These are phyloP conservation scores for Phytophthora litchii DNA, from an alignment of 352 stramenopile species.

Conservation along the genomic window DNA sequence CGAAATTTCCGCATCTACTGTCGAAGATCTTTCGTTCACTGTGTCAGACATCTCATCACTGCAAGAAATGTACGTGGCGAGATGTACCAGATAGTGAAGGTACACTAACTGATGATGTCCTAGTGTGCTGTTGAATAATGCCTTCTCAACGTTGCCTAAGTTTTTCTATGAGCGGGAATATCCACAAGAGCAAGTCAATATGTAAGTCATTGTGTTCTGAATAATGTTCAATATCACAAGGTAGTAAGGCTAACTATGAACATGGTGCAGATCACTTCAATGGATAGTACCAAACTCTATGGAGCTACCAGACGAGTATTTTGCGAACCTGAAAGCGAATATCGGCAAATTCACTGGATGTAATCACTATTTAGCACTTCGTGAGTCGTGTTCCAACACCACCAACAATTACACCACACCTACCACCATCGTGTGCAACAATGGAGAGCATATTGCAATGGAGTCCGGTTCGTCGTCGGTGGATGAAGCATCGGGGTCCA, in stretches of 20 bases:
- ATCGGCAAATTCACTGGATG: slow-evolving; percentile 5
- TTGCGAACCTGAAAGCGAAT: slow-evolving; percentile 5
- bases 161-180: slow-evolving; percentile 9
- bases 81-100: too few relatives aligned
- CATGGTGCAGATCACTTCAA: background rate
- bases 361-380: background rate
- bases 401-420: background rate
- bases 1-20: background rate
- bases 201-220: background rate
- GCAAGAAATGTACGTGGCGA: slow-evolving; percentile 1
- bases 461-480: background rate
- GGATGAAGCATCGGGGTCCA: background rate
- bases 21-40: background rate
- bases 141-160: background rate
- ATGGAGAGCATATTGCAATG: slow-evolving; percentile 1
- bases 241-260: too few relatives aligned
- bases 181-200: slow-evolving; percentile 3
- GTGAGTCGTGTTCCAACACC: slow-evolving; percentile 4
- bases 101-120: background rate
- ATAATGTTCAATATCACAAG: background rate
- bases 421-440: background rate
- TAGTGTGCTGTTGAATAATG: slow-evolving; percentile 1
- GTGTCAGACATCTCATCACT: slow-evolving; percentile 1
- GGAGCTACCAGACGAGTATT: slow-evolving; percentile 3
- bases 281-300: background rate